These are phyloP conservation scores for Exophiala alcalophila DNA, from an alignment of 2,329 filamentous ascomycete species.

Conservation along the genomic window DNA sequence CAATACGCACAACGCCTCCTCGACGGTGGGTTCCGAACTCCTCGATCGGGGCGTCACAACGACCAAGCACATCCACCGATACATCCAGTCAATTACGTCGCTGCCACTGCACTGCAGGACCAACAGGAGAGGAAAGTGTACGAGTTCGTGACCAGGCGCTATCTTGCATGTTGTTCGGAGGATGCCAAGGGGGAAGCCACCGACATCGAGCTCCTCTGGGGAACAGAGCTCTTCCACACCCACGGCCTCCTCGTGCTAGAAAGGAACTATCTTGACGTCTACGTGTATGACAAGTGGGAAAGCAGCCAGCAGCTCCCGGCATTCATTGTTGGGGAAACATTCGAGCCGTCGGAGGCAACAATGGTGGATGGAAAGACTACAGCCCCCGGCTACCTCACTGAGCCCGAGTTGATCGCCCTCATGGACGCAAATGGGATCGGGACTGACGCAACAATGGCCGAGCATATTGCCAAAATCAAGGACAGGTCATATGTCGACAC, in stretches of 20 bases:
- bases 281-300: conserved; percentile 94
- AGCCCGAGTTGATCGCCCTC: conserved; percentile 88
- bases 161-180: conserved; percentile 92
- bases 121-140: conserved; percentile 75
- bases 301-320: conserved; percentile 77
- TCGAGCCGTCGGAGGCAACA: conserved; percentile 83
- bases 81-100: conserved; percentile 85
- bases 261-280: conserved; percentile 92
- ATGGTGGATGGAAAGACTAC: conserved; percentile 89
- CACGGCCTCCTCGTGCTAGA: conserved; percentile 82
- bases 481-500: conserved; percentile 80
- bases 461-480: conserved; percentile 96
- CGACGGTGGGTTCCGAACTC: conserved; percentile 72
- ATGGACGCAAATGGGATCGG: conserved; percentile 99
- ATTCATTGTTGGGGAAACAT: conserved; percentile 74
- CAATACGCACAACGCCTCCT: conserved; percentile 65
- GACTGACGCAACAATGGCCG: conserved; percentile 97
- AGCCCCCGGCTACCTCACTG: conserved; percentile 81
- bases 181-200: conserved; percentile 85
- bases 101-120: conserved; percentile 57
- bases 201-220: conserved; percentile 80
- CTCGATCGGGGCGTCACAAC: conserved; percentile 80
- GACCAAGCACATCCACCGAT: conserved; percentile 98
- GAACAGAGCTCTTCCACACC: conserved; percentile 72
- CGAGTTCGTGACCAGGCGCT: conserved; percentile 87